Evolutionary conservation across 345 rosid genomes (phyloP).

Genomic region (Streptanthus diversifolius): DNA sequence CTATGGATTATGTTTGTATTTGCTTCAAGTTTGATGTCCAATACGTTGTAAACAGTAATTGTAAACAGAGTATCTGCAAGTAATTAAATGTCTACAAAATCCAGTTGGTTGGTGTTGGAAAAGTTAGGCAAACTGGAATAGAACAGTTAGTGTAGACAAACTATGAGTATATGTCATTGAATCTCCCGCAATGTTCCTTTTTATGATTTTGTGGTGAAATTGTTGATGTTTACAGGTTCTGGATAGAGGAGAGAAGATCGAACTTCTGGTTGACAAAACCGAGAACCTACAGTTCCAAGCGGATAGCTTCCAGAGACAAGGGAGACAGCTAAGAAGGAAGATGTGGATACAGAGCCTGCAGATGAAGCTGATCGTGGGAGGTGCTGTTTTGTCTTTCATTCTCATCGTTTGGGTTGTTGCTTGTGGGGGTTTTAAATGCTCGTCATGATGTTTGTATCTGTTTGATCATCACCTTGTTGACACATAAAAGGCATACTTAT

Average conservation of each 20-base stretch:
- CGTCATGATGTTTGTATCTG: conserved; percentile 26
- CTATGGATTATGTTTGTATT: not conserved
- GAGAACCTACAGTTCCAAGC: conserved; percentile 95
- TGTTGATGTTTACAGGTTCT: conserved; percentile 54
- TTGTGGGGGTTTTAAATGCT: conserved; percentile 81
- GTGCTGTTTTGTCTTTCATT: conserved; percentile 50
- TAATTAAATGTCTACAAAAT: not conserved
- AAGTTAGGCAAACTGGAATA: not conserved
- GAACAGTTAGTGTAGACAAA: not conserved
- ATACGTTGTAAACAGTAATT: not conserved
- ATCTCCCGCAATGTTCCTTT: not conserved
- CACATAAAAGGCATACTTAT: conserved; percentile 3
- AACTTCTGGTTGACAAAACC: conserved; percentile 88
- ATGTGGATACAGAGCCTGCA: conserved; percentile 95
- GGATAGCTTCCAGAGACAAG: conserved; percentile 97
- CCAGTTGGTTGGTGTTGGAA: not conserved
- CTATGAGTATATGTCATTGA: not conserved
- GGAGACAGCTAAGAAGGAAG: conserved; percentile 84
- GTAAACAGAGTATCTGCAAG: not conserved
- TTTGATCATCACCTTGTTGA: not conserved
- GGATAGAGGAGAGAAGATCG: conserved; percentile 94
- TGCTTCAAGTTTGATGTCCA: not conserved
- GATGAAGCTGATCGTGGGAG: conserved; percentile 81
- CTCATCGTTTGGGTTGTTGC: conserved; percentile 63
- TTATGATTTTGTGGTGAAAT: not conserved